phyloP scores from a whole-genome alignment of 148 eudicot genomes.

The Nepenthes gracilis region DNA sequence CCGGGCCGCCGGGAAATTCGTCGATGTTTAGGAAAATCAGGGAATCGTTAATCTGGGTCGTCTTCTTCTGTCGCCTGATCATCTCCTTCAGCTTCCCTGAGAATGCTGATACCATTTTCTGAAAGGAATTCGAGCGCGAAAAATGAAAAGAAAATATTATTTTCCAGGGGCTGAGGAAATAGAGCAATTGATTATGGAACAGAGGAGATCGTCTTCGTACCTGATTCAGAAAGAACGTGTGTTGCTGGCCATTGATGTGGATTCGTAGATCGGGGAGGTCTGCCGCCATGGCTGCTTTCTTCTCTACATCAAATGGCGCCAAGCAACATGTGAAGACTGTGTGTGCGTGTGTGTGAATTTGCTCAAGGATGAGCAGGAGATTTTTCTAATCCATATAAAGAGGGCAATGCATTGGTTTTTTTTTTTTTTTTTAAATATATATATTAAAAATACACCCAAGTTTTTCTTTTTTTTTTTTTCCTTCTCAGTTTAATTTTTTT shows the following conservation, averaged over 20 bases:
- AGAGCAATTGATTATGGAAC: background rate
- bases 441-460: too few species aligned
- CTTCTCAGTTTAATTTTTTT: too few species aligned
- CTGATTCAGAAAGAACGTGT: slow-evolving; percentile 61
- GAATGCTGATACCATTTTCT: slow-evolving; percentile 43
- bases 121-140: slow-evolving; percentile 1
- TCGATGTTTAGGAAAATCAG: slow-evolving; percentile 24
- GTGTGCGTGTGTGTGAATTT: too few species aligned
- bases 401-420: too few species aligned
- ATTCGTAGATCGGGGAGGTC: slow-evolving; percentile 46
- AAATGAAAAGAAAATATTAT: background rate
- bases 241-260: slow-evolving; percentile 44
- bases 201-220: slow-evolving; percentile 14
- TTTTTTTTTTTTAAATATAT: too few species aligned
- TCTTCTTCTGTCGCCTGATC: slow-evolving; percentile 40
- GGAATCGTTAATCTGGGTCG: slow-evolving; percentile 19
- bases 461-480: too few species aligned
- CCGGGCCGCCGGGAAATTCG: slow-evolving; percentile 60
- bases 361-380: too few species aligned
- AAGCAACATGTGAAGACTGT: too few species aligned
- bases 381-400: too few species aligned
- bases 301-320: background rate
- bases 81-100: slow-evolving; percentile 43
- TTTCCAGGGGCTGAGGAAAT: background rate
- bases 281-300: slow-evolving; percentile 17